A percentile compares a stretch with the other conserved stretches of the same genome.
Evolutionary conservation across 2,329 filamentous ascomycete genomes (phyloP).

Genomic region (Penicillium sumatraense): DNA sequence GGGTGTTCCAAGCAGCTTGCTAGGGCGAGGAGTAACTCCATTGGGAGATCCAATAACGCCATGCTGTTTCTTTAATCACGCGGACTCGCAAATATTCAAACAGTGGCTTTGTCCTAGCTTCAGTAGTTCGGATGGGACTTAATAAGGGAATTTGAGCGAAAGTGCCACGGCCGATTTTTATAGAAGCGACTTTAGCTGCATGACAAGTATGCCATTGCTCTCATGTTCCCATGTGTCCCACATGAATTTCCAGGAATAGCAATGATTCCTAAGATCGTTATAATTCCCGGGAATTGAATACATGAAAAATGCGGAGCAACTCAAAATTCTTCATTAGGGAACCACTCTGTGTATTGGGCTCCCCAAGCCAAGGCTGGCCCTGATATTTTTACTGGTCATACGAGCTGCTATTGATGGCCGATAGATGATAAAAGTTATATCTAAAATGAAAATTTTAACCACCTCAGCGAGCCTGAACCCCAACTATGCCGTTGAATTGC

Average conservation of each 20-base stretch:
- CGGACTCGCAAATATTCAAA: background rate
- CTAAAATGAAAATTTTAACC: background rate
- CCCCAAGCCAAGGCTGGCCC: no score
- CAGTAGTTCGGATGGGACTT: background rate
- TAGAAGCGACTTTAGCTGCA: background rate
- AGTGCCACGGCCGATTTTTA: background rate
- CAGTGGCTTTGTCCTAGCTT: background rate
- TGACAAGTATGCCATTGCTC: background rate
- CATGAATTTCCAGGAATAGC: background rate
- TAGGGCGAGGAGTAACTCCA: background rate
- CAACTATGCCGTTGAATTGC: background rate
- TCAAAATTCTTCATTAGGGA: background rate
- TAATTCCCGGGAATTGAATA: background rate
- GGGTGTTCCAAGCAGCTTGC: background rate
- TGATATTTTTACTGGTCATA: no score
- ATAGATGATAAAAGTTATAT: no score
- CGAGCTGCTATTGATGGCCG: no score
- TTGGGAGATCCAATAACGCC: background rate
- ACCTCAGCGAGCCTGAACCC: background rate
- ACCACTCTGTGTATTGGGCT: no score
- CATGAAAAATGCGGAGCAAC: background rate
- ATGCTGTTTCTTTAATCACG: background rate
- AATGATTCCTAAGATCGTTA: background rate
- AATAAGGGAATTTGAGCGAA: background rate
- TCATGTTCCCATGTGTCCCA: background rate